A percentile compares a stretch with the other conserved stretches of the same genome.
phyloP scores from a whole-genome alignment of 2,329 filamentous ascomycete genomes.

The Ascochyta viciae-villosae region DNA sequence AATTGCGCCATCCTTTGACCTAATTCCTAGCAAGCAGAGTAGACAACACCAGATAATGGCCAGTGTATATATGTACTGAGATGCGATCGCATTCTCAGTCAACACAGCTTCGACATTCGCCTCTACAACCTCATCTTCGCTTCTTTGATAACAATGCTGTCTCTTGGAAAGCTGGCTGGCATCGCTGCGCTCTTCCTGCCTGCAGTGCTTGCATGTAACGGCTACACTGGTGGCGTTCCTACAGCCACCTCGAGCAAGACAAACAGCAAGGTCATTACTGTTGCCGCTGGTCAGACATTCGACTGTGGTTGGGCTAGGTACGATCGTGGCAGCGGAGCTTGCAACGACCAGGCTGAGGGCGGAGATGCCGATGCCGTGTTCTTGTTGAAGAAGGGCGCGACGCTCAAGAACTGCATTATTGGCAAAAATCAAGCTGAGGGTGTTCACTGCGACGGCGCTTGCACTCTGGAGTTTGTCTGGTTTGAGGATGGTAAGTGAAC shows the following conservation, averaged over 20 bases:
- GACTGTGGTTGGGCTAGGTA: conserved; percentile 27
- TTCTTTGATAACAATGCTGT: conserved; percentile 5
- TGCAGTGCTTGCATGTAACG: conserved; percentile 22
- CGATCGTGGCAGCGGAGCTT: conserved; percentile 26
- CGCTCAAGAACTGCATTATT: conserved; percentile 60
- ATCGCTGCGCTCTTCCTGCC: conserved; percentile 22
- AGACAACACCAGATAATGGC: not conserved
- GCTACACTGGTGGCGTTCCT: conserved; percentile 24
- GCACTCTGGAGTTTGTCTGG: conserved; percentile 55
- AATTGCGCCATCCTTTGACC: not conserved
- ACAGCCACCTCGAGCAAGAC: conserved; percentile 22
- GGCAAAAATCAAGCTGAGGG: conserved; percentile 59
- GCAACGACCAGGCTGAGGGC: conserved; percentile 23
- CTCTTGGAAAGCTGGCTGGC: conserved; percentile 8
- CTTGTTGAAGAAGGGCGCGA: conserved; percentile 56
- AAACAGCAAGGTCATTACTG: conserved; percentile 26
- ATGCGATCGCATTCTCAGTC: not conserved
- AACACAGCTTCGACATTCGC: not conserved
- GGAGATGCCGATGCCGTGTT: conserved; percentile 56
- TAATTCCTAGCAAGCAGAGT: not conserved
- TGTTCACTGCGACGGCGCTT: conserved; percentile 57
- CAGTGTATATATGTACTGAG: not conserved
- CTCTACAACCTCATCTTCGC: not conserved
- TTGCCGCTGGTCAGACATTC: conserved; percentile 21
- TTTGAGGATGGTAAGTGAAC: conserved; percentile 33